phyloP scores from a whole-genome alignment of 495 filamentous ascomycete genomes.

The Cercophora sp. region DNA sequence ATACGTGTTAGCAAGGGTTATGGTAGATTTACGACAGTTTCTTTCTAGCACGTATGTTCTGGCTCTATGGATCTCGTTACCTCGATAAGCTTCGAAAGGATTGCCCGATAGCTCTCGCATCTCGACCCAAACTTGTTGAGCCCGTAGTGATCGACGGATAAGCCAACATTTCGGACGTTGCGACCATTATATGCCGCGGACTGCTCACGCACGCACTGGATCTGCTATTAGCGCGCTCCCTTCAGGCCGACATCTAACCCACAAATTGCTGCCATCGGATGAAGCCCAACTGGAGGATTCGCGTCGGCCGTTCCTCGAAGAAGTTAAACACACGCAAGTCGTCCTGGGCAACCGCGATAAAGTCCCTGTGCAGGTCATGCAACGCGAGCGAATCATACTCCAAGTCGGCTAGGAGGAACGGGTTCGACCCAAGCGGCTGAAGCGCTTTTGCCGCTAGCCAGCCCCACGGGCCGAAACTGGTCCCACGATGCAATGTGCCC shows the following conservation, averaged over 20 bases:
- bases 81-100: conserved; percentile 16
- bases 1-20: too few relatives aligned
- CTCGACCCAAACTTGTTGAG: conserved; percentile 21
- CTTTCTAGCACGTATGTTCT: too few relatives aligned
- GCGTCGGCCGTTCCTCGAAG: conserved; percentile 11
- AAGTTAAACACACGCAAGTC: conserved; percentile 11
- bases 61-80: not conserved
- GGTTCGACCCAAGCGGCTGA: conserved; percentile 18
- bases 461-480: conserved; percentile 18
- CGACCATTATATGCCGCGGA: conserved; percentile 13
- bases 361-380: conserved; percentile 15
- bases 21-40: too few relatives aligned
- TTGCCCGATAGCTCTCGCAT: conserved; percentile 15
- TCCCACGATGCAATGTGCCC: conserved; percentile 23
- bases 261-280: conserved; percentile 8
- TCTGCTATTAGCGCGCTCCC: conserved; percentile 7
- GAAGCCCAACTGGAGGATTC: conserved; percentile 7
- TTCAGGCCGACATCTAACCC: conserved; percentile 3
- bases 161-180: conserved; percentile 19
- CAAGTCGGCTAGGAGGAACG: conserved; percentile 16
- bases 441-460: conserved; percentile 12
- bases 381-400: conserved; percentile 19
- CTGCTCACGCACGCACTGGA: conserved; percentile 12
- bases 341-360: conserved; percentile 1
- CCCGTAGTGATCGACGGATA: conserved; percentile 21